Percentiles rank a stretch among this genome's conserved stretches.
phyloP scores from a whole-genome alignment of 148 eudicot species.

The Chenopodium album region DNA sequence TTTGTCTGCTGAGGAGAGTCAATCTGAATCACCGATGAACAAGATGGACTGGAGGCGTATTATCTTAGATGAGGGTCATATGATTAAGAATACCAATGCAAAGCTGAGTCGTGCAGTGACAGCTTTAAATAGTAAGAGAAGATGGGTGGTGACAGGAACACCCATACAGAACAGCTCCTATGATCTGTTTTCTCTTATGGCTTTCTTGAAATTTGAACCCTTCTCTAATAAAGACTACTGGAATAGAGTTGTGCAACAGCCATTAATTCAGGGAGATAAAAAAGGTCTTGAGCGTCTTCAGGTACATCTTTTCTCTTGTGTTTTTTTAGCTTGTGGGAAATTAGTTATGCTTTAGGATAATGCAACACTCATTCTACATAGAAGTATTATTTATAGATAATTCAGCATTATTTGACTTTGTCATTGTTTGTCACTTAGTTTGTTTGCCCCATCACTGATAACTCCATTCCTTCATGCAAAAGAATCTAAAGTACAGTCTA shows the following conservation, averaged over 20 bases:
- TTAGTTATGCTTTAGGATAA: background rate
- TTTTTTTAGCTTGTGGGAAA: background rate
- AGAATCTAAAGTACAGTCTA: background rate
- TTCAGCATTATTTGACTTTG: background rate
- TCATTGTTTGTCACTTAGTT: background rate
- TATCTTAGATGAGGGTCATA: conserved; percentile 90
- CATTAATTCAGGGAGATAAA: conserved; percentile 59
- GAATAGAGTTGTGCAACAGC: conserved; percentile 77
- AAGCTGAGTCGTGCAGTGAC: conserved; percentile 70
- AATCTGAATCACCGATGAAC: conserved; percentile 51
- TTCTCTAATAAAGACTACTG: conserved; percentile 74
- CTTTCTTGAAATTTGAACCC: conserved; percentile 86
- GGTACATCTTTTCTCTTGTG: conserved; percentile 35
- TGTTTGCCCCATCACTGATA: background rate
- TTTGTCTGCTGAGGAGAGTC: conserved; percentile 50
- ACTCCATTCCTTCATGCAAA: background rate
- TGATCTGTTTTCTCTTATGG: conserved; percentile 80
- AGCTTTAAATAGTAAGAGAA: conserved; percentile 54
- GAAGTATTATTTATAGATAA: background rate
- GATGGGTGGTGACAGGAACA: conserved; percentile 96
- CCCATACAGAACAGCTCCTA: conserved; percentile 83
- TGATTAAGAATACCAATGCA: conserved; percentile 70
- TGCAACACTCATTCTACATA: background rate
- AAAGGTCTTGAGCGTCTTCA: conserved; percentile 78
- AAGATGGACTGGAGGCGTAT: conserved; percentile 82